Evolutionary conservation across 345 rosid species (phyloP).

Genomic region (Tarenaya hassleriana): DNA sequence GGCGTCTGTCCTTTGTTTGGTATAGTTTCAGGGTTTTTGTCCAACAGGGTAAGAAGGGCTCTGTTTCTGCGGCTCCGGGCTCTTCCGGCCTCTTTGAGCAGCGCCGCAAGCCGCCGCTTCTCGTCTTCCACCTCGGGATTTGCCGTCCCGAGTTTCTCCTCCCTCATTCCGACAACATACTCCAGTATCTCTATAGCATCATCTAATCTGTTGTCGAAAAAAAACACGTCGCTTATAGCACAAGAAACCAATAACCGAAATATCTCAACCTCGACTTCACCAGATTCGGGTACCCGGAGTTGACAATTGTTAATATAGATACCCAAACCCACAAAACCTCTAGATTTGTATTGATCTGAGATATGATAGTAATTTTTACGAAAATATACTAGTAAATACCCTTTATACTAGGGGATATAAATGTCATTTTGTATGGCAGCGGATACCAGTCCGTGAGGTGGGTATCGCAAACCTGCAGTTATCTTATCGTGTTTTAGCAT

Average conservation of each 20-base stretch:
- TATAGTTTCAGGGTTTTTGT: constrained; percentile 33
- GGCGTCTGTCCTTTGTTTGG: constrained; percentile 30
- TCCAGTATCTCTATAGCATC: constrained; percentile 92
- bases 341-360: too few relatives aligned
- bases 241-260: not conserved
- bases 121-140: constrained; percentile 86
- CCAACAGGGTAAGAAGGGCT: constrained; percentile 64
- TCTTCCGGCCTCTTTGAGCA: constrained; percentile 87
- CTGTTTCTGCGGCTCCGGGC: constrained; percentile 64
- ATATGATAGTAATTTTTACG: too few relatives aligned
- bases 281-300: too few relatives aligned
- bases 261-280: too few relatives aligned
- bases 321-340: too few relatives aligned
- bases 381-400: too few relatives aligned
- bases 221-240: not conserved
- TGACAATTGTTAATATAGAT: too few relatives aligned
- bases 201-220: constrained; percentile 49
- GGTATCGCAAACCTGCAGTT: too few relatives aligned
- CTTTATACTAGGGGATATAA: too few relatives aligned
- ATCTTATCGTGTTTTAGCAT: too few relatives aligned
- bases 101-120: constrained; percentile 58
- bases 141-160: constrained; percentile 95
- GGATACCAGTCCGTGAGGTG: too few relatives aligned
- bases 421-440: too few relatives aligned
- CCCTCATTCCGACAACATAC: constrained; percentile 79